These are phyloP conservation scores for Scheffersomyces lignosus DNA, from an alignment of 805 yeast genomes.

Conservation along the genomic window DNA sequence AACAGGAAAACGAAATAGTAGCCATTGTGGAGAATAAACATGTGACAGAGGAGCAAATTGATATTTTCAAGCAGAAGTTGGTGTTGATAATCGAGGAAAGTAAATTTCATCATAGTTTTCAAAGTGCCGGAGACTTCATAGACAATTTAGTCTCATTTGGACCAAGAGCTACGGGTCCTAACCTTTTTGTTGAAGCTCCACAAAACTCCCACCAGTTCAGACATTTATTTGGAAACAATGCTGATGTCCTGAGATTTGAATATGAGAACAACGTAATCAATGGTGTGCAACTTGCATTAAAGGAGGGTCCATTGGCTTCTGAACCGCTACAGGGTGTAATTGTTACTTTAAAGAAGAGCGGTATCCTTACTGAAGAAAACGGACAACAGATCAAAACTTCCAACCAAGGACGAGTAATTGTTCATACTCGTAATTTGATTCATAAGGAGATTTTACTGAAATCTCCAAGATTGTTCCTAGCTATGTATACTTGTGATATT, in stretches of 20 bases:
- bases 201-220: constrained; percentile 26
- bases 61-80: constrained; percentile 12
- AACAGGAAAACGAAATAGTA: constrained; percentile 46
- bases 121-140: constrained; percentile 18
- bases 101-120: constrained; percentile 24
- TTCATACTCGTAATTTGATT: constrained; percentile 70
- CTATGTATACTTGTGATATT: constrained; percentile 91
- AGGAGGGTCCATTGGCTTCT: constrained; percentile 84
- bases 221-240: constrained; percentile 19
- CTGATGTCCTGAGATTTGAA: constrained; percentile 25
- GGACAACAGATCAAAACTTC: constrained; percentile 35
- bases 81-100: constrained; percentile 9
- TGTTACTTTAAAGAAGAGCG: constrained; percentile 45
- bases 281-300: constrained; percentile 82
- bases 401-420: constrained; percentile 70
- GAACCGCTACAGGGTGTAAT: constrained; percentile 87
- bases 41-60: constrained; percentile 13
- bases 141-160: constrained; percentile 64
- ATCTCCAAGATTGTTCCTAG: constrained; percentile 89
- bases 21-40: constrained; percentile 25
- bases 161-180: constrained; percentile 74
- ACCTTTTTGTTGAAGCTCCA: constrained; percentile 61
- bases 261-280: constrained; percentile 65
- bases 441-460: constrained; percentile 70
- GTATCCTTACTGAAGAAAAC: constrained; percentile 25